Evolutionary conservation across 352 stramenopile genomes (phyloP), one percentile per base, ranked within the genome.

Genomic region (Globisporangium nagaii): DNA sequence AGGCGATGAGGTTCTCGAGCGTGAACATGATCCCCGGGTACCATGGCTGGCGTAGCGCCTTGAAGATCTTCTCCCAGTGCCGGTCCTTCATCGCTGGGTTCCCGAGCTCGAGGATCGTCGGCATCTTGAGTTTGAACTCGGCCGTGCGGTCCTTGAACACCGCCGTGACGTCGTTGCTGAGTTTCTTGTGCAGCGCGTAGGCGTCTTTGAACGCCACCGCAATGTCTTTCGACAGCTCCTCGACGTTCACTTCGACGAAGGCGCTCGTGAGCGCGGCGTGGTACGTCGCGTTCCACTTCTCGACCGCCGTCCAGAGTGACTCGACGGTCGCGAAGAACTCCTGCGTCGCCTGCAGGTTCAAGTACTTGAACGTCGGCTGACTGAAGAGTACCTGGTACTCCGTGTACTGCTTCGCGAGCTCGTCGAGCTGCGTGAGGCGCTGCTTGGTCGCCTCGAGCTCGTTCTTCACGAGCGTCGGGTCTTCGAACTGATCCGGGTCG

Each of bases 31-130:
- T 92, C 0, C 90, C 88, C 20, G 86, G 84, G 51, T 95, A 95
- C 79, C 83, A 96, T 20, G 85, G 82, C 56, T 95, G 85, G 5
- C 86, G 75, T 22, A 96, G 57, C 11, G 84, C 75, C 58, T 97
- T 93, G 64, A 97, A 96, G 30, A 98, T 96, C 61, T 93, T 89
- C 51, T 97, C 84, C 94, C 94, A 98, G 68, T 98, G 94, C 1
- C 93, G 86, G 42, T 97, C 90, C 68, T 98, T 96, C 68, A 98
- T 93, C 7, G 75, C 68, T 0, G 86, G 81, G 43, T 96, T 97
- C 5, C 93, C 85, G 12, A 98, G 73, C 44, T 98, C 90, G 11
- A 96, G 66, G 37, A 98, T 85, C 2, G 90, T 90, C 7, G 93
- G 90, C 25, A 98, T 84, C 49, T 94, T 93, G 17, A 88, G 52